phyloP scores from a whole-genome alignment of 345 rosid species.

The Leavenworthia alabamica region DNA sequence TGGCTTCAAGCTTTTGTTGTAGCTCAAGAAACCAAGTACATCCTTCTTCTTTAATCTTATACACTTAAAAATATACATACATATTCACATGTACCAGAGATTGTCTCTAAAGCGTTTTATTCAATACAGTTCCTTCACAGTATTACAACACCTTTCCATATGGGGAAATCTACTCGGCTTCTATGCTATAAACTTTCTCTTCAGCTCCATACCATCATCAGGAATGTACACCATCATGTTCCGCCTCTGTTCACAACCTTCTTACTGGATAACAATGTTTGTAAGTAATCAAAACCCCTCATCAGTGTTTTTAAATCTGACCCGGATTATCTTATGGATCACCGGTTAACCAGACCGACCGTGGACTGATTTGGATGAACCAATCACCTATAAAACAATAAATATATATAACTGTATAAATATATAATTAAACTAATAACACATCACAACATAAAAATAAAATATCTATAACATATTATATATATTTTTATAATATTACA shows the following conservation, averaged over 20 bases:
- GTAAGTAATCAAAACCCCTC: constrained; percentile 56
- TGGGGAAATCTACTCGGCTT: constrained; percentile 87
- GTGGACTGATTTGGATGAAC: no score
- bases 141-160: constrained; percentile 79
- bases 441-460: no score
- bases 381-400: no score
- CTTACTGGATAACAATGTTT: constrained; percentile 80
- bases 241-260: constrained; percentile 74
- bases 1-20: constrained; percentile 99
- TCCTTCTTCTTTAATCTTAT: constrained; percentile 5
- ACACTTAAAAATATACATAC: no score
- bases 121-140: constrained; percentile 79
- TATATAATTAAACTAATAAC: no score
- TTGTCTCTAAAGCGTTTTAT: no score
- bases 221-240: constrained; percentile 98
- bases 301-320: no score
- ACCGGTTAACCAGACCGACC: no score
- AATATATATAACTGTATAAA: no score
- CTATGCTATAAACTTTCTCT: constrained; percentile 71
- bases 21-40: constrained; percentile 88
- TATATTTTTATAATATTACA: no score
- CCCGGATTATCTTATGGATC: no score
- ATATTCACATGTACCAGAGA: neutral
- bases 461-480: no score
- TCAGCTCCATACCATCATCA: constrained; percentile 74